Evolutionary conservation across 1,284 basidiomycete genomes (phyloP).

Genomic region (Meripilus lineatus): DNA sequence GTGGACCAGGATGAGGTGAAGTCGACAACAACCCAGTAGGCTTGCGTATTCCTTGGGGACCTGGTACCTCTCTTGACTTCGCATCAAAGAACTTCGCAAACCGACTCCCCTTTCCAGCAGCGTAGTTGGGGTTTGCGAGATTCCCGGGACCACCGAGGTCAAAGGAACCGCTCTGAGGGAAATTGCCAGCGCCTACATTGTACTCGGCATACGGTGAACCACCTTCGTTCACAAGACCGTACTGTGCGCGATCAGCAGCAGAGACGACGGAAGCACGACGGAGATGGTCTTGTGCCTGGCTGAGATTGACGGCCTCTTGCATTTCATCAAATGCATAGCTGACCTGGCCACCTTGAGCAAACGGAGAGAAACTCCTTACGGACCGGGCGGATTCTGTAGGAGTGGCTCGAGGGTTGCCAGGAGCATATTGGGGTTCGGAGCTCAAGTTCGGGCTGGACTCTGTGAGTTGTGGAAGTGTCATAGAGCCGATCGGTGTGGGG

Average conservation of each 20-base stretch:
- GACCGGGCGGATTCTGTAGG: constrained; percentile 24
- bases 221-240: constrained; percentile 30
- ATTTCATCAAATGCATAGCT: constrained; percentile 33
- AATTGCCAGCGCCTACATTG: constrained; percentile 13
- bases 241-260: constrained; percentile 23
- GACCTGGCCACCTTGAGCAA: constrained; percentile 41
- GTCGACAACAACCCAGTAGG: constrained; percentile 36
- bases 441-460: constrained; percentile 14
- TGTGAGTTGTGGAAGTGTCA: too few species aligned
- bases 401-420: constrained; percentile 17
- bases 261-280: constrained; percentile 33
- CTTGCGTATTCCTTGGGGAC: constrained; percentile 18
- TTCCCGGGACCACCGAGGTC: constrained; percentile 18
- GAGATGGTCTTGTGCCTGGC: constrained; percentile 27
- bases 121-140: constrained; percentile 30
- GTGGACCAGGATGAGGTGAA: constrained; percentile 40
- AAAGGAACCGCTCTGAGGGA: constrained; percentile 14
- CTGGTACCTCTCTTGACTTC: constrained; percentile 58
- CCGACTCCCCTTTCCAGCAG: constrained; percentile 63
- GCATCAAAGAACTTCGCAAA: constrained; percentile 80
- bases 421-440: constrained; percentile 20
- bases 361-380: constrained; percentile 48
- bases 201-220: constrained; percentile 27
- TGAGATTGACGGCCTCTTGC: constrained; percentile 27
- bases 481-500: neutral